phyloP scores from a whole-genome alignment of 306 rosid genomes.

The Urtica urens region DNA sequence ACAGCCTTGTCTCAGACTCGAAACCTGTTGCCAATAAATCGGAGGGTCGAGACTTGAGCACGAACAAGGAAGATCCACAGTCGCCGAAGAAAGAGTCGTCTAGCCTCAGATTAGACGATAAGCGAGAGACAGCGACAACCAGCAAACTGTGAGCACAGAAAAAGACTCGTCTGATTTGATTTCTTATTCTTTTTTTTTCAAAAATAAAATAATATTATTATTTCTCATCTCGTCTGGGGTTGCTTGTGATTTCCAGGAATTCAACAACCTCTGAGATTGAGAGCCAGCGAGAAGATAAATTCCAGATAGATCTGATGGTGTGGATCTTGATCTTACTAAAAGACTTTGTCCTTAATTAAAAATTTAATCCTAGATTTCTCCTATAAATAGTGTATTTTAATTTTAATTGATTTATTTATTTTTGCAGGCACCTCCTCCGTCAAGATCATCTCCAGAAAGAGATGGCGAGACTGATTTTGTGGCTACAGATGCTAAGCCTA shows the following conservation, averaged over 20 bases:
- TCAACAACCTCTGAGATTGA: slow-evolving; percentile 31
- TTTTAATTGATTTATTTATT: too few relatives aligned
- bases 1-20: slow-evolving; percentile 23
- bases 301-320: slow-evolving; percentile 94
- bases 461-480: slow-evolving; percentile 41
- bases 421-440: slow-evolving; percentile 65
- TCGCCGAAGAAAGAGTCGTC: slow-evolving; percentile 66
- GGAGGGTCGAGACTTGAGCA: slow-evolving; percentile 33
- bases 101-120: slow-evolving; percentile 42
- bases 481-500: slow-evolving; percentile 37
- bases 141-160: slow-evolving; percentile 65
- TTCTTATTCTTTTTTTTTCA: slow-evolving; percentile 1
- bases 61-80: slow-evolving; percentile 47
- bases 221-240: slow-evolving; percentile 15
- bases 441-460: slow-evolving; percentile 84
- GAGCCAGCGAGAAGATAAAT: slow-evolving; percentile 62
- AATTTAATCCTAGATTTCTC: not conserved
- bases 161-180: not conserved
- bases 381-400: not conserved
- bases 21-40: slow-evolving; percentile 38
- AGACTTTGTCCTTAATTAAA: not conserved
- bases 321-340: slow-evolving; percentile 12
- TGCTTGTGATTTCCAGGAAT: slow-evolving; percentile 29
- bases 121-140: slow-evolving; percentile 42
- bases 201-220: not conserved